These are phyloP conservation scores for Pichia terricola DNA, from an alignment of 1,139 yeast genomes.

Conservation along the genomic window DNA sequence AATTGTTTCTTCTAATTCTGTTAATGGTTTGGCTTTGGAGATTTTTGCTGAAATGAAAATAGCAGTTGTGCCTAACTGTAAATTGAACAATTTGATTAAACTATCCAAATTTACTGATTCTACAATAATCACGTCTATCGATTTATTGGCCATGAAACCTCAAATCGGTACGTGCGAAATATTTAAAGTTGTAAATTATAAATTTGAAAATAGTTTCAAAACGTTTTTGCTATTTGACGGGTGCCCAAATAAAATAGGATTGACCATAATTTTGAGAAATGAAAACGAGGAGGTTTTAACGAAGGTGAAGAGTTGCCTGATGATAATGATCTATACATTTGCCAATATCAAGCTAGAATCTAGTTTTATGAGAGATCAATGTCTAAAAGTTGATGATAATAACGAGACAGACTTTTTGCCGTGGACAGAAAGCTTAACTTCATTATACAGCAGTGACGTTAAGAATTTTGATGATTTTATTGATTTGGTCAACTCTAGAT, in stretches of 20 bases:
- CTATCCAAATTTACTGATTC: constrained; percentile 76
- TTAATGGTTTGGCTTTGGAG: constrained; percentile 74
- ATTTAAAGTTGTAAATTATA: constrained; percentile 63
- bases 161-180: constrained; percentile 62
- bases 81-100: constrained; percentile 74
- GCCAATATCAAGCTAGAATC: constrained; percentile 76
- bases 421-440: constrained; percentile 4
- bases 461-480: constrained; percentile 28
- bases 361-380: constrained; percentile 68
- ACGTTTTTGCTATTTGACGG: constrained; percentile 75
- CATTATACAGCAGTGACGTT: constrained; percentile 14
- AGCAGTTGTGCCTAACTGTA: constrained; percentile 69
- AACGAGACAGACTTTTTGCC: neutral
- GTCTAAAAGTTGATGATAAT: constrained; percentile 29
- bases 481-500: constrained; percentile 29
- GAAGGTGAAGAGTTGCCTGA: constrained; percentile 68
- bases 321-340: constrained; percentile 68
- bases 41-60: constrained; percentile 66
- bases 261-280: constrained; percentile 78
- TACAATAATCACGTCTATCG: constrained; percentile 64
- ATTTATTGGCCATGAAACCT: constrained; percentile 49
- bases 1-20: constrained; percentile 69
- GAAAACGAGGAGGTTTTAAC: constrained; percentile 50
- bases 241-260: constrained; percentile 64
- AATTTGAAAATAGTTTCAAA: constrained; percentile 46